These are phyloP conservation scores for Coemansia sp. DNA, from an alignment of 192 early-diverging fungal genomes.

Conservation along the genomic window DNA sequence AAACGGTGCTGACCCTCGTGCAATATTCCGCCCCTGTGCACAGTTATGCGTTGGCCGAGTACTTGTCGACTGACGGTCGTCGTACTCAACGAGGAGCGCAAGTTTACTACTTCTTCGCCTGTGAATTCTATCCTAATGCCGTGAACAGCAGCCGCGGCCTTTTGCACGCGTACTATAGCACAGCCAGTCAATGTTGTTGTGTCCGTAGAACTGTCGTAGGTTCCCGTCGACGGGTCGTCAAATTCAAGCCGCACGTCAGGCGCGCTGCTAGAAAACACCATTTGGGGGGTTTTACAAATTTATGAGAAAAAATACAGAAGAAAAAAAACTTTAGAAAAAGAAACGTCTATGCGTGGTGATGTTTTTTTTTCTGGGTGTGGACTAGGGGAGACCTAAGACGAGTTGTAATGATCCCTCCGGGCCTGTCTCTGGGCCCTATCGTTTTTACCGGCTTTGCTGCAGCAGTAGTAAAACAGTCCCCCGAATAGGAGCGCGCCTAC, in stretches of 20 bases:
- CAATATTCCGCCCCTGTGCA: slow-evolving; percentile 18
- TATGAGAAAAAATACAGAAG: not conserved
- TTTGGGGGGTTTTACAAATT: not conserved
- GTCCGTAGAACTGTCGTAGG: not conserved
- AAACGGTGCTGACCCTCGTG: slow-evolving; percentile 30
- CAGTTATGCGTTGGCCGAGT: not conserved
- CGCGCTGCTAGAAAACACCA: slow-evolving; percentile 38
- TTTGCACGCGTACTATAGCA: slow-evolving; percentile 7
- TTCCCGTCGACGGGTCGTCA: not conserved
- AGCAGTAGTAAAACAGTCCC: too few relatives aligned
- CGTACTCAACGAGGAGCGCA: slow-evolving; percentile 24
- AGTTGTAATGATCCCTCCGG: too few relatives aligned
- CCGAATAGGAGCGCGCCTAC: too few relatives aligned
- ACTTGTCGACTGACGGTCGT: slow-evolving; percentile 28
- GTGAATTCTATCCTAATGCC: slow-evolving; percentile 30
- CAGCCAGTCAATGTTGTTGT: slow-evolving; percentile 13
- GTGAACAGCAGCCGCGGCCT: slow-evolving; percentile 9
- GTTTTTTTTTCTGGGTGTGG: not conserved
- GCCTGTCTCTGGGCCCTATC: too few relatives aligned
- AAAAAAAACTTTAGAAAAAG: not conserved
- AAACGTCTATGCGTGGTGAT: not conserved
- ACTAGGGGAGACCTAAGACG: too few relatives aligned
- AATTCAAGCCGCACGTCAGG: slow-evolving; percentile 29
- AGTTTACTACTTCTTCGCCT: slow-evolving; percentile 35
- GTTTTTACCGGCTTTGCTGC: too few relatives aligned